phyloP scores from a whole-genome alignment of 139 green algal genomes.

The Asterochloris sp. region DNA sequence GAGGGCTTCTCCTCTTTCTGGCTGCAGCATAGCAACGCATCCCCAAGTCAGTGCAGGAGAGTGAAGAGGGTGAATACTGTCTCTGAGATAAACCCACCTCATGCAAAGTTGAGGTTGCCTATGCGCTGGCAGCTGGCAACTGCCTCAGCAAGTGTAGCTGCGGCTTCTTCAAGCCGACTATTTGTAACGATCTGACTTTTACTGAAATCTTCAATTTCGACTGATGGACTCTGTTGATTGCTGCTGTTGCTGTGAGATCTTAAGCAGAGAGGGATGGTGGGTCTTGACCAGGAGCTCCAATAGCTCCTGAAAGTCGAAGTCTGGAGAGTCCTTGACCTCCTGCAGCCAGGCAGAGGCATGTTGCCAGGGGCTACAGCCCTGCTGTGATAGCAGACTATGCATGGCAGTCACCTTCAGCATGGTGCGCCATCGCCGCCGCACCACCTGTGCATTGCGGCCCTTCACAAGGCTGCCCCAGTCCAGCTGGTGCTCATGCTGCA shows the following conservation, averaged over 20 bases:
- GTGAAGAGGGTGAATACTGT: neutral
- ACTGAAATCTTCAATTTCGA: no score
- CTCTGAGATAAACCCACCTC: no score
- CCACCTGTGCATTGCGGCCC: constrained; percentile 40
- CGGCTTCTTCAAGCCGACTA: no score
- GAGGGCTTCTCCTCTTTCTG: constrained; percentile 86
- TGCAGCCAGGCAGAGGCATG: no score
- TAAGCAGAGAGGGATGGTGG: neutral
- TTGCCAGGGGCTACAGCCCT: no score
- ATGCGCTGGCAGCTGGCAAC: no score
- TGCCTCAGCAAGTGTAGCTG: no score
- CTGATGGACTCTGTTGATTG: no score
- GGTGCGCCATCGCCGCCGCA: constrained; percentile 59
- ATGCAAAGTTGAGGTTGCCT: no score
- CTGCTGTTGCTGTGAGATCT: neutral
- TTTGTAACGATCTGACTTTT: no score
- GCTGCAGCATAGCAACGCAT: constrained; percentile 36
- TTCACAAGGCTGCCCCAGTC: constrained; percentile 53
- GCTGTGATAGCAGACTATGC: neutral
- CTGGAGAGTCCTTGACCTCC: constrained; percentile 1
- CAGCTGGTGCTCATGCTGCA: constrained; percentile 46
- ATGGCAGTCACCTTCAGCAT: constrained; percentile 35
- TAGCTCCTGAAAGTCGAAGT: neutral
- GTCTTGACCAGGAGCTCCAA: neutral
- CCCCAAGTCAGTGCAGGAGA: neutral